Base-by-base conservation (phyloP, 164 flowering plant genomes). In the Stephania cephalantha region DNA sequence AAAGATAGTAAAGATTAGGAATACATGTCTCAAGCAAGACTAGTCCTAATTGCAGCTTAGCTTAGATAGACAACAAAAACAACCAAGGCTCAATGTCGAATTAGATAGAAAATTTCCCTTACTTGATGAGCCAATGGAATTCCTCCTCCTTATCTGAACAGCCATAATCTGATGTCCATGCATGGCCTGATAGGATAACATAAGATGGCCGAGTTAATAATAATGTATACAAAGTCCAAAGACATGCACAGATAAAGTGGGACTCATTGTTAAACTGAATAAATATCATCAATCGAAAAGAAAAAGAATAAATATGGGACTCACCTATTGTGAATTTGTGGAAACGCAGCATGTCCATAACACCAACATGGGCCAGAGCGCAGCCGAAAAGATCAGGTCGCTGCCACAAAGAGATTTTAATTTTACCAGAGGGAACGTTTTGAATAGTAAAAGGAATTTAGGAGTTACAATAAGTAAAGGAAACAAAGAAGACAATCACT, bases 291-390 rank as follows among this genome's bases (percentile, higher is more conserved):
- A 6, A 2, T 6, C 58, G 1, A 9, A 52, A 52, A 53, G 46
- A 20, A 48, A 70, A 63, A 11, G 6, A 72, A 73, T 25, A 44
- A 35, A 35, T 35, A 35, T 35, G 4, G 73, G 12, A 80, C 91
- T 70, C 71, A 93, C 99, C 99, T 75, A 96, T 92, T 17, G 99
- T 96, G 69, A 96, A 96, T 79, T 89, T 96, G 83, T 96, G 99
- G 78, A 94, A 96, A 69, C 98, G 88, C 44, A 96, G 89, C 98
- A 96, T 96, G 87, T 96, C 99, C 99, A 96, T 96, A 9, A 96
- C 99, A 83, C 99, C 99, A 81, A 96, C 99, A 88, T 92, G 97
- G 78, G 99, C 97, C 79, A 96, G 80, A 76, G 93, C 99, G 86
- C 99, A 96, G 12, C 99, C 99, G 85, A 89, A 96, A 69, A 96